Evolutionary conservation across 2,329 filamentous ascomycete species (phyloP), one percentile per base, ranked within the genome.

Genomic region (Aspergillus carbonarius): DNA sequence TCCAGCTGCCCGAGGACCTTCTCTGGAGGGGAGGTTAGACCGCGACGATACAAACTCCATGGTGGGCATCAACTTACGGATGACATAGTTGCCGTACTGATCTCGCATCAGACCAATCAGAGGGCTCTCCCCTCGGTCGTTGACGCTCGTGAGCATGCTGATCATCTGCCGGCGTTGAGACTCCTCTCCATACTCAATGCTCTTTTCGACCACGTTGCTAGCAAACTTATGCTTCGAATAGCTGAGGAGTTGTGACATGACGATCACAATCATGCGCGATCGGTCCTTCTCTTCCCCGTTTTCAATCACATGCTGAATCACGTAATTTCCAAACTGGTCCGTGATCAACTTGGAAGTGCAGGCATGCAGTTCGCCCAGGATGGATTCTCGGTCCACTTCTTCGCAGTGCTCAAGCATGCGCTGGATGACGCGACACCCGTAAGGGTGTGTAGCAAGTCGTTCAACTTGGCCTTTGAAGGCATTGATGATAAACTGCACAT

Each of bases 181-280:
- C 18, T 84, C 79, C 0, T 85, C 85, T 18, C 91, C 91, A 65
- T 83, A 85, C 56, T 89, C 81, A 60, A 98, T 88, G 71, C 92
- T 96, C 75, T 92, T 93, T 76, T 99, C 95, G 0, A 99, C 93
- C 2, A 99, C 93, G 68, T 99, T 98, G 70, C 93, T 97, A 0
- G 95, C 93, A 70, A 91, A 96, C 73, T 99, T 99, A 79, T 98
- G 92, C 79, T 92, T 96, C 25, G 92, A 96, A 67, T 92, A 88
- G 1, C 79, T 78, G 39, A 96, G 76, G 2, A 96, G 79, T 58
- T 92, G 85, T 12, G 82, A 81, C 63, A 88, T 87, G 63, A 98
- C 88, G 48, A 92, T 80, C 25, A 82, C 77, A 57, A 96, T 89
- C 68, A 97, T 88, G 66, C 82, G 85, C 13, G 82, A 81, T 18